phyloP scores from a whole-genome alignment of 345 rosid species.

The Viola odorata region DNA sequence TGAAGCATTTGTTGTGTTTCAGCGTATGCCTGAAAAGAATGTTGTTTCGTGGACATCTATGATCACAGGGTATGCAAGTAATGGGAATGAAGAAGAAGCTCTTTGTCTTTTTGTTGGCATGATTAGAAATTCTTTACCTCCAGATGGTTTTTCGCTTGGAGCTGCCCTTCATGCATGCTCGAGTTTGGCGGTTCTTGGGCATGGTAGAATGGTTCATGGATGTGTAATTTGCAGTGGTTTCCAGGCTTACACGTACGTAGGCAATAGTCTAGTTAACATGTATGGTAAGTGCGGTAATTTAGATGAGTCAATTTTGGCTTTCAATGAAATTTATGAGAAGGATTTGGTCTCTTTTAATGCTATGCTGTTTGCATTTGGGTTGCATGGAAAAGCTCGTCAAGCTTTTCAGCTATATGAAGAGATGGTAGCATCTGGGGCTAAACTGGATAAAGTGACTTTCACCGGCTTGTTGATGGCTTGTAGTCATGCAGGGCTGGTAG shows the following conservation, averaged over 20 bases:
- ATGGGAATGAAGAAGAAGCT: slow-evolving; percentile 58
- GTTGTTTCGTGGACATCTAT: slow-evolving; percentile 70
- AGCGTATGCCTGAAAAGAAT: slow-evolving; percentile 46
- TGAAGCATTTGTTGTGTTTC: slow-evolving; percentile 47
- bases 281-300: slow-evolving; percentile 75
- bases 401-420: slow-evolving; percentile 48
- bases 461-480: slow-evolving; percentile 66
- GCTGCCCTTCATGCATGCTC: slow-evolving; percentile 74
- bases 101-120: slow-evolving; percentile 44
- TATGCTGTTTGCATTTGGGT: slow-evolving; percentile 62
- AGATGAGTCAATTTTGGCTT: slow-evolving; percentile 40
- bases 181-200: slow-evolving; percentile 44
- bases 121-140: slow-evolving; percentile 32
- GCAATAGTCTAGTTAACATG: slow-evolving; percentile 67
- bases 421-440: slow-evolving; percentile 47
- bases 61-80: slow-evolving; percentile 58
- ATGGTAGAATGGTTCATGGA: slow-evolving; percentile 69
- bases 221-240: slow-evolving; percentile 51
- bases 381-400: slow-evolving; percentile 57
- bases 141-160: slow-evolving; percentile 52
- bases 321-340: slow-evolving; percentile 45
- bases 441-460: slow-evolving; percentile 74
- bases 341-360: slow-evolving; percentile 73
- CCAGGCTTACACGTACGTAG: slow-evolving; percentile 47
- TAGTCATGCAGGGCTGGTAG: slow-evolving; percentile 68